Evolutionary conservation across 2,329 filamentous ascomycete genomes (phyloP).

Genomic region (Epichloe coenophiala): DNA sequence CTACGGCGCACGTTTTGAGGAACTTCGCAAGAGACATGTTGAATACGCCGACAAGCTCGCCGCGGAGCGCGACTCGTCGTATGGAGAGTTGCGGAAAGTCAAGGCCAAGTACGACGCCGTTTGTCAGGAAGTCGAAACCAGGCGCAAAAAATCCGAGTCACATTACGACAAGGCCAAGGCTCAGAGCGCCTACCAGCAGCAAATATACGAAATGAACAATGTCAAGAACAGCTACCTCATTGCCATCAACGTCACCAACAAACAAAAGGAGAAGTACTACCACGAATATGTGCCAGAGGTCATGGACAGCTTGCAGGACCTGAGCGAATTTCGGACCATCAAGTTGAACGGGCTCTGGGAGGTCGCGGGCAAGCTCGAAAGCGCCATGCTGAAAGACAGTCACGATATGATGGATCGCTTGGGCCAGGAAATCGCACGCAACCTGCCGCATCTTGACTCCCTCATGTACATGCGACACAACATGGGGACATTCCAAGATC

Average conservation of each 20-base stretch:
- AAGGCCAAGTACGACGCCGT: slow-evolving; percentile 87
- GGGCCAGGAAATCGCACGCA: slow-evolving; percentile 69
- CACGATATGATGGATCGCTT: slow-evolving; percentile 60
- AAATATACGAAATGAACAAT: slow-evolving; percentile 91
- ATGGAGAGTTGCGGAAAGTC: slow-evolving; percentile 73
- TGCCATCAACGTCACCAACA: slow-evolving; percentile 90
- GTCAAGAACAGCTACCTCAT: slow-evolving; percentile 97
- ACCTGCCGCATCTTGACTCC: slow-evolving; percentile 78
- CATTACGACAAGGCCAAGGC: slow-evolving; percentile 93
- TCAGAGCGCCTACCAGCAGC: slow-evolving; percentile 81
- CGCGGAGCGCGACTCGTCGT: slow-evolving; percentile 74
- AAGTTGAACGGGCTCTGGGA: slow-evolving; percentile 82
- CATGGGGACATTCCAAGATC: slow-evolving; percentile 68
- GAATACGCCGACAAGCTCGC: slow-evolving; percentile 84
- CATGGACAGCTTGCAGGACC: slow-evolving; percentile 83
- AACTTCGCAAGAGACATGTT: slow-evolving; percentile 77
- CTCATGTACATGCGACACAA: slow-evolving; percentile 98
- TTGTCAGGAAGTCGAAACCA: slow-evolving; percentile 89
- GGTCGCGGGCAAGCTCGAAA: slow-evolving; percentile 66
- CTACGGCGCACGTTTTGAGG: slow-evolving; percentile 65
- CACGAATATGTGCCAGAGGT: slow-evolving; percentile 92
- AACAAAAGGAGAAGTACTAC: slow-evolving; percentile 94
- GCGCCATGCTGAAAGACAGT: slow-evolving; percentile 62
- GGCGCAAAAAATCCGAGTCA: slow-evolving; percentile 92
- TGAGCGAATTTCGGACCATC: slow-evolving; percentile 75